These are phyloP conservation scores for Gilbertella persicaria DNA, from an alignment of 371 early-diverging fungal species.

Conservation along the genomic window DNA sequence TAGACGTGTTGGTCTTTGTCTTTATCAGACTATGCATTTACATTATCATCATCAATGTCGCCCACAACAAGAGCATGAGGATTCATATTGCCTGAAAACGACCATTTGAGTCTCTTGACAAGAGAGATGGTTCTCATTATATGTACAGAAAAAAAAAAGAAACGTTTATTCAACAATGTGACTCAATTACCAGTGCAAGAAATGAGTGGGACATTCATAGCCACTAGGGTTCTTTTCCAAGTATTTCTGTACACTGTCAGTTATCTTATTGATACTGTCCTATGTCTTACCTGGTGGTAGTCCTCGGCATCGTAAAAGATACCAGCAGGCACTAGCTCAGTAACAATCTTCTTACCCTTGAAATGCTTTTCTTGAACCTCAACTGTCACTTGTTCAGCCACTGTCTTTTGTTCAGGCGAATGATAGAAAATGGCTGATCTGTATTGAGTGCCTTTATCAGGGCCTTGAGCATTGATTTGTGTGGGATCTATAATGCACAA, in stretches of 20 bases:
- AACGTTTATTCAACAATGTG: no score
- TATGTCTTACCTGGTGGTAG: slow-evolving; percentile 71
- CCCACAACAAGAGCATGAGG: slow-evolving; percentile 81
- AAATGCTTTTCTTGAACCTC: slow-evolving; percentile 62
- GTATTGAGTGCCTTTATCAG: slow-evolving; percentile 44
- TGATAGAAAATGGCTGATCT: slow-evolving; percentile 87
- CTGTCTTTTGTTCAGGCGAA: slow-evolving; percentile 65
- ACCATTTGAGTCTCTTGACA: slow-evolving; percentile 75
- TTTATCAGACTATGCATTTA: no score
- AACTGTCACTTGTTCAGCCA: slow-evolving; percentile 69
- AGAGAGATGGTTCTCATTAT: slow-evolving; percentile 69
- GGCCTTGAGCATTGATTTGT: slow-evolving; percentile 40
- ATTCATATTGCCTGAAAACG: slow-evolving; percentile 81
- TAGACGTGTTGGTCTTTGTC: no score
- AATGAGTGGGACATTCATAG: slow-evolving; percentile 41
- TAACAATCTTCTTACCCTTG: slow-evolving; percentile 64
- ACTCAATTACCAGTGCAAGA: slow-evolving; percentile 35
- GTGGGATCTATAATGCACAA: slow-evolving; percentile 31
- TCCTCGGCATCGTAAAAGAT: slow-evolving; percentile 88
- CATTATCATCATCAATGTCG: slow-evolving; percentile 80
- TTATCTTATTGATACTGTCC: neutral
- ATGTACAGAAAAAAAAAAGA: neutral
- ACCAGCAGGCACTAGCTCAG: slow-evolving; percentile 71
- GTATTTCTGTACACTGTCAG: slow-evolving; percentile 22
- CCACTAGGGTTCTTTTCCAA: slow-evolving; percentile 44